Conservation (phyloP, 2,329 filamentous ascomycete species). For the Calonectria multiphialidica region DNA sequence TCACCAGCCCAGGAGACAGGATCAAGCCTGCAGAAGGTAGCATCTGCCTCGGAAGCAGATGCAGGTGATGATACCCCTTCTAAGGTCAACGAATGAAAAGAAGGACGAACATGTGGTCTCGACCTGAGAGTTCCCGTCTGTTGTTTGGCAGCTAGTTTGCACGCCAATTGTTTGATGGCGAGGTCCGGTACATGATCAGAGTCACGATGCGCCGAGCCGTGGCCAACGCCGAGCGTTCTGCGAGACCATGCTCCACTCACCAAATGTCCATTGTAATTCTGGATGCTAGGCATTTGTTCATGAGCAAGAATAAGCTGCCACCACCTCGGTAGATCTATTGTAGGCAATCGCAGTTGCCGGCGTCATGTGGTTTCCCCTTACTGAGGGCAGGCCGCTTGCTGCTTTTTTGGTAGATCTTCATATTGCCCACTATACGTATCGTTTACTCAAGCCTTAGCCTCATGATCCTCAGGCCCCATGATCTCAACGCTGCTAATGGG, state of each 20-base stretch:
- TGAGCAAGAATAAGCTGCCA: too few relatives aligned
- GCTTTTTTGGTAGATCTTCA: too few relatives aligned
- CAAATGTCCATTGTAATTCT: too few relatives aligned
- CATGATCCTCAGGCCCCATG: not conserved
- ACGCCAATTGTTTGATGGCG: not conserved
- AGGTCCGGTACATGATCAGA: not conserved
- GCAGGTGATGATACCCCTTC: not conserved
- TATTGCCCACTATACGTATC: not conserved
- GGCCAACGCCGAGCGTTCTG: not conserved
- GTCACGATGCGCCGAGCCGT: not conserved
- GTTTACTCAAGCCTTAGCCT: not conserved
- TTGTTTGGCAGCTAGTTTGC: not conserved
- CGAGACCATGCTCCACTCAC: too few relatives aligned
- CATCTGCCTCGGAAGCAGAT: not conserved
- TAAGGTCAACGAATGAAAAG: not conserved
- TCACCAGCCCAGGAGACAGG: not conserved
- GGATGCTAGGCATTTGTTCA: too few relatives aligned
- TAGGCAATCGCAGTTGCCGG: too few relatives aligned
- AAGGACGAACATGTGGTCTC: not conserved
- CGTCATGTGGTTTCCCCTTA: too few relatives aligned
- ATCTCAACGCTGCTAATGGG: not conserved
- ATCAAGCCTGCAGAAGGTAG: slow-evolving; percentile 4
- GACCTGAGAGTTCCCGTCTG: too few relatives aligned
- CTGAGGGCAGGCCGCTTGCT: too few relatives aligned
- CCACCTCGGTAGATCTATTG: too few relatives aligned